Percentiles rank a stretch among this genome's conserved stretches.
Evolutionary conservation across 1,139 yeast genomes (phyloP).

Genomic region (Hyphopichia wangnamkhiaoensis): DNA sequence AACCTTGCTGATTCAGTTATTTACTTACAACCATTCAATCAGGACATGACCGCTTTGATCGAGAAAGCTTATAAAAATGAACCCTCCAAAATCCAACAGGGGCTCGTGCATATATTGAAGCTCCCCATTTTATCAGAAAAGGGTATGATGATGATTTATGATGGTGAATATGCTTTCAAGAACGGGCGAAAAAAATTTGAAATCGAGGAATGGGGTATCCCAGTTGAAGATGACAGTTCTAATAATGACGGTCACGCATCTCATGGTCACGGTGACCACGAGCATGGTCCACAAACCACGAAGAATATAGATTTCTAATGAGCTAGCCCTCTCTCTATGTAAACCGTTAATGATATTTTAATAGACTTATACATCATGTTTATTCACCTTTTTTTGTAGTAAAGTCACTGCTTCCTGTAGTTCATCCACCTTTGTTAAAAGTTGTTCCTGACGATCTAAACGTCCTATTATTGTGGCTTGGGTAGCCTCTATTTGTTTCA

Average conservation of each 20-base stretch:
- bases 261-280: constrained; percentile 4
- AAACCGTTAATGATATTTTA: neutral
- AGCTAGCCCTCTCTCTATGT: neutral
- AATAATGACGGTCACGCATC: constrained; percentile 22
- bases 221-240: constrained; percentile 75
- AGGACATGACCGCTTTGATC: constrained; percentile 64
- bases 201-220: constrained; percentile 91
- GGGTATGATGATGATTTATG: constrained; percentile 77
- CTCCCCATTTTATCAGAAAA: constrained; percentile 71
- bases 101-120: constrained; percentile 74
- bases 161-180: constrained; percentile 82
- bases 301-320: constrained; percentile 38
- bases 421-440: neutral
- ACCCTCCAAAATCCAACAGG: constrained; percentile 82
- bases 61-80: constrained; percentile 69
- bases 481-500: constrained; percentile 11
- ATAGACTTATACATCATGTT: neutral
- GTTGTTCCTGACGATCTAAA: constrained; percentile 8
- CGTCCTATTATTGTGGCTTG: constrained; percentile 16
- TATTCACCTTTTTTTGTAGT: neutral
- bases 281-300: constrained; percentile 28
- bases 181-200: constrained; percentile 83
- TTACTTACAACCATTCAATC: constrained; percentile 81
- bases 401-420: constrained; percentile 6
- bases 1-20: constrained; percentile 66